Evolutionary conservation across 2,329 filamentous ascomycete genomes (phyloP).

Genomic region (Raffaelea arxii): DNA sequence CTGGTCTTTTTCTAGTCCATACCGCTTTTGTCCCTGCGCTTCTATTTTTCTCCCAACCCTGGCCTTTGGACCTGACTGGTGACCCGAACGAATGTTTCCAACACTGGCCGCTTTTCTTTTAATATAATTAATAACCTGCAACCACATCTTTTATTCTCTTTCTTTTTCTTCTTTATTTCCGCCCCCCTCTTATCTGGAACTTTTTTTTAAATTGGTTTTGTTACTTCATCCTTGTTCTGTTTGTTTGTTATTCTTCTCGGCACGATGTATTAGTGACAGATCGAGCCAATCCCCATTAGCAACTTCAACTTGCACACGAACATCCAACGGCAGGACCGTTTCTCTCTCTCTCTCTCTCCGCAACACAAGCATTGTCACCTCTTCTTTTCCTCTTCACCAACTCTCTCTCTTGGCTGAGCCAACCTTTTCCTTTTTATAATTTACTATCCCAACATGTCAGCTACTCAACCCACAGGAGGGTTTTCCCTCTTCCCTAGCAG

Average conservation of each 20-base stretch:
- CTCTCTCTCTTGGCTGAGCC: background rate
- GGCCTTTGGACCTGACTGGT: too few species aligned
- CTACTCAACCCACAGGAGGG: conserved; percentile 30
- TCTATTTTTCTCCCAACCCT: too few species aligned
- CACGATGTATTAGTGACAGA: background rate
- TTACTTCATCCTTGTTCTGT: background rate
- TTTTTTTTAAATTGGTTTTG: too few species aligned
- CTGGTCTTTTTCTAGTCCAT: too few species aligned
- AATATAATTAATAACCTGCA: too few species aligned
- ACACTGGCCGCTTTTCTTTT: too few species aligned
- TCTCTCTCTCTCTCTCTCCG: background rate
- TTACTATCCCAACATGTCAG: conserved; percentile 23
- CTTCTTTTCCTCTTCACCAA: background rate
- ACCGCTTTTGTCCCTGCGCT: too few species aligned
- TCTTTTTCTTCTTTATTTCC: too few species aligned
- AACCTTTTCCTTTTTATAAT: background rate
- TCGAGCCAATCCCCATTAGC: background rate
- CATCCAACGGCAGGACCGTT: background rate
- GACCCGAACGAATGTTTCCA: too few species aligned
- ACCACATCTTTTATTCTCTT: too few species aligned
- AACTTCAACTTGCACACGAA: background rate
- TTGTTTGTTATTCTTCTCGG: background rate
- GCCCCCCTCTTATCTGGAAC: conserved; percentile 1
- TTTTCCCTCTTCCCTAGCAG: conserved; percentile 51
- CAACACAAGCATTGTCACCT: background rate